Percentiles rank a stretch among this genome's conserved stretches.
Evolutionary conservation across 495 filamentous ascomycete genomes (phyloP).

Genomic region (Podospora comata): DNA sequence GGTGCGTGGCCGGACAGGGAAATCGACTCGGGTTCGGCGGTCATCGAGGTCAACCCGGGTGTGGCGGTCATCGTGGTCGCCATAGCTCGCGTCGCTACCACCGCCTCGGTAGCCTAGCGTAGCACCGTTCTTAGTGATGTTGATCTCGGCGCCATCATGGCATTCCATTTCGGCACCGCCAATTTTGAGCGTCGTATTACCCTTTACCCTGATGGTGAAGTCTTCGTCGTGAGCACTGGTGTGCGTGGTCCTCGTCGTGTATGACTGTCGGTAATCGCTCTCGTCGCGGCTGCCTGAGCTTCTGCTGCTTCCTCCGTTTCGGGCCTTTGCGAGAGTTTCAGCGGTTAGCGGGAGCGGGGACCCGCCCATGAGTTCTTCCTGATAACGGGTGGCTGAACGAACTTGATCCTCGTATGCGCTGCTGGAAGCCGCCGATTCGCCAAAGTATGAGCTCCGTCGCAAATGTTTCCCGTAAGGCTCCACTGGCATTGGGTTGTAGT

Average conservation of each 20-base stretch:
- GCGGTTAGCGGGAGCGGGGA: slow-evolving; percentile 46
- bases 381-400: slow-evolving; percentile 45
- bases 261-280: slow-evolving; percentile 54
- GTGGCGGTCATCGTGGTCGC: slow-evolving; percentile 43
- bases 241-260: slow-evolving; percentile 53
- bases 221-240: slow-evolving; percentile 48
- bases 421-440: slow-evolving; percentile 25
- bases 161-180: slow-evolving; percentile 52
- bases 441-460: slow-evolving; percentile 37
- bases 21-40: slow-evolving; percentile 41
- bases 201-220: slow-evolving; percentile 53
- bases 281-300: slow-evolving; percentile 55
- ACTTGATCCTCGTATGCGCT: slow-evolving; percentile 51
- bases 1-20: slow-evolving; percentile 33
- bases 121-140: slow-evolving; percentile 38
- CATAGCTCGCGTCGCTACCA: slow-evolving; percentile 43
- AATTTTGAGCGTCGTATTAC: slow-evolving; percentile 45
- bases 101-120: slow-evolving; percentile 28
- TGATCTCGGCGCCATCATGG: slow-evolving; percentile 51
- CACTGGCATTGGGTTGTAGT: slow-evolving; percentile 21
- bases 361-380: slow-evolving; percentile 48
- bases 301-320: slow-evolving; percentile 47
- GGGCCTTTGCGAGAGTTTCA: slow-evolving; percentile 47
- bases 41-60: slow-evolving; percentile 28
- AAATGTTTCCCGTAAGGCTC: slow-evolving; percentile 28